Conservation (phyloP, 202 grass and related monocot species). For the Panicum hallii region DNA sequence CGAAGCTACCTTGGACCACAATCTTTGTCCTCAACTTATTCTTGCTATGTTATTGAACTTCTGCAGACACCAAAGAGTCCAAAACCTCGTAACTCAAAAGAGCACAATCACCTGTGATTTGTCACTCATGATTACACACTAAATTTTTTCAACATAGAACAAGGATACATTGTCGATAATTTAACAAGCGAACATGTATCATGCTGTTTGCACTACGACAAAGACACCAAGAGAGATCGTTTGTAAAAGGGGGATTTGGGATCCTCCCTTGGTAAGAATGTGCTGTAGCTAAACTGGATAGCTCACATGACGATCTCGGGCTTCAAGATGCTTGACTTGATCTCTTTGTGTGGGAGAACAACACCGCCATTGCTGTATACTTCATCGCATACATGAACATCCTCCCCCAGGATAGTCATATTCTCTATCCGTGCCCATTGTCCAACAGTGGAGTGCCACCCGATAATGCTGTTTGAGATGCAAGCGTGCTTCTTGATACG, state of each 20-base stretch:
- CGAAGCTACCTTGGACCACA: constrained; percentile 13
- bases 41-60: constrained; percentile 36
- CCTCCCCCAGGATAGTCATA: constrained; percentile 80
- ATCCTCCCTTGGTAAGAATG: neutral
- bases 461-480: constrained; percentile 76
- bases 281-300: constrained; percentile 18
- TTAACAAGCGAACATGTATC: neutral
- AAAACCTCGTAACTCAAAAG: constrained; percentile 18
- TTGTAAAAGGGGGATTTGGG: neutral
- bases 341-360: constrained; percentile 82
- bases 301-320: constrained; percentile 88
- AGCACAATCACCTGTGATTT: constrained; percentile 14
- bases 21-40: neutral
- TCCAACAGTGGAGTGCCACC: constrained; percentile 80
- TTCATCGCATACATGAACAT: constrained; percentile 80
- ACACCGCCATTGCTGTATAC: constrained; percentile 83
- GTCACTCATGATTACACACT: constrained; percentile 3
- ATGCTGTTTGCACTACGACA: constrained; percentile 38
- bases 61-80: neutral
- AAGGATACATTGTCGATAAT: constrained; percentile 37
- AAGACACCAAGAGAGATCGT: constrained; percentile 15
- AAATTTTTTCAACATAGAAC: constrained; percentile 4
- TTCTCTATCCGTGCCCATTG: constrained; percentile 78
- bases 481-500: constrained; percentile 80
- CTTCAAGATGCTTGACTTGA: constrained; percentile 86